Conservation (phyloP, 768 basidiomycete species). For the Phlebiopsis gigantea region DNA sequence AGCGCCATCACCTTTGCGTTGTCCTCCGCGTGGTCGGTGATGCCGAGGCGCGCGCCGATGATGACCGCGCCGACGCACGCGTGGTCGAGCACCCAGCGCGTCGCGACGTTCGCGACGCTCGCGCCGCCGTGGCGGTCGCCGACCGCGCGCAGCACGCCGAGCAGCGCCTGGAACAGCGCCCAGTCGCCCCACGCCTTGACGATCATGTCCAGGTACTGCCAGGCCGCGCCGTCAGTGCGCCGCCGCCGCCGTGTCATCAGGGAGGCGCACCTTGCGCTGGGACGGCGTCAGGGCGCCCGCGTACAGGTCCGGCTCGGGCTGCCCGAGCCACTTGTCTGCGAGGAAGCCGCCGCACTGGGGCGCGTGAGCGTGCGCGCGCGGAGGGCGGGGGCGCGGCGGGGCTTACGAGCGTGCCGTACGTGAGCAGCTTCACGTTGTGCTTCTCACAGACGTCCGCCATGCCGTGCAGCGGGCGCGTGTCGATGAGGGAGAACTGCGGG, state of each 20-base stretch:
- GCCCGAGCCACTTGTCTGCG: conserved; percentile 66
- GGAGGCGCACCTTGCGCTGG: conserved; percentile 61
- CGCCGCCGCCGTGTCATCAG: background rate
- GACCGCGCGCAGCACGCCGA: conserved; percentile 53
- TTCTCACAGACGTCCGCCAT: conserved; percentile 74
- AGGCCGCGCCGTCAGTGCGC: background rate
- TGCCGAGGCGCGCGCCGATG: conserved; percentile 70
- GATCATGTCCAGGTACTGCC: conserved; percentile 80
- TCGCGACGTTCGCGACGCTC: conserved; percentile 75
- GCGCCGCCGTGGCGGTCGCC: conserved; percentile 60
- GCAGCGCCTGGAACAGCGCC: conserved; percentile 66
- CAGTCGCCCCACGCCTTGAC: conserved; percentile 74
- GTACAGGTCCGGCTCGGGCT: conserved; percentile 69
- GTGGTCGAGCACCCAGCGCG: conserved; percentile 81
- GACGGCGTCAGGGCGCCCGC: conserved; percentile 68
- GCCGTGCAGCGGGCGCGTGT: conserved; percentile 69
- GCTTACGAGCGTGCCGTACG: conserved; percentile 77
- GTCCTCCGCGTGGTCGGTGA: conserved; percentile 69
- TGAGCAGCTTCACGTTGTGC: conserved; percentile 68
- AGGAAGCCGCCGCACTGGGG: conserved; percentile 78
- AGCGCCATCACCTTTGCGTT: conserved; percentile 62
- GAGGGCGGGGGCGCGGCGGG: background rate
- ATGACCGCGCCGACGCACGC: conserved; percentile 73
- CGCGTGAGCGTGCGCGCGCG: background rate
- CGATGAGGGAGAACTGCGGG: conserved; percentile 72